Base-by-base conservation (phyloP, 352 stramenopile genomes). In the Chrysophaeum taylorii region DNA sequence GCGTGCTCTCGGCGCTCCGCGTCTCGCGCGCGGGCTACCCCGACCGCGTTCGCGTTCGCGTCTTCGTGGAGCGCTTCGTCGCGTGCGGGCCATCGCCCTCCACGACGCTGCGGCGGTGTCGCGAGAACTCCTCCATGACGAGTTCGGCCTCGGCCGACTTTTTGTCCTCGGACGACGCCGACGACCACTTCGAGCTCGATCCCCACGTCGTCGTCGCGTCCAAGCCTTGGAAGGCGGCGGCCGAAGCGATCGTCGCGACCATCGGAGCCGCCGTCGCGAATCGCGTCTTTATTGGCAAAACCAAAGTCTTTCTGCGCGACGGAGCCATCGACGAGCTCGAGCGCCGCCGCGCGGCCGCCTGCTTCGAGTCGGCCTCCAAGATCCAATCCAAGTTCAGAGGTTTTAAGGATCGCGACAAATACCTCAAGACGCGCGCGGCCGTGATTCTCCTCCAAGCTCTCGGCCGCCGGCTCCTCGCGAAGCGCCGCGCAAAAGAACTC, bases 21-120 rank as follows among this genome's bases (percentile, higher is more conserved):
- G 91, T 96, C 62, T 87, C 87, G 9, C 85, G 94, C 71, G 87
- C 92, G 74, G 89, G 89, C 0, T 96, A 94, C 50, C 90, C 91
- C 23, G 83, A 84, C 67, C 4, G 52, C 4, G 25, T 41, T 25
- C 25, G 27, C 27, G 15, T 63, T 25, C 52, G 25, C 27, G 29
- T 33, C 25, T 63, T 63, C 23, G 52, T 63, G 12, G 25, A 63
- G 48, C 18, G 48, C 18, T 60, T 60, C 25, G 48, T 25, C 18
- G 48, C 33, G 9, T 5, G 5, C 25, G 18, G 18, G 48, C 48
- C 48, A 18, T 18, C 18, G 18, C 18, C 18, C 5, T 60, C 48
- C 18, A 9, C 48, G 18, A 60, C 48, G 25, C 48, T 60, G 48
- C 9, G 33, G 48, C 48, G 48, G 48, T 60, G 48, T 25, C 48